Conservation (phyloP, 352 stramenopile species). For the Phytophthora foliorum region DNA sequence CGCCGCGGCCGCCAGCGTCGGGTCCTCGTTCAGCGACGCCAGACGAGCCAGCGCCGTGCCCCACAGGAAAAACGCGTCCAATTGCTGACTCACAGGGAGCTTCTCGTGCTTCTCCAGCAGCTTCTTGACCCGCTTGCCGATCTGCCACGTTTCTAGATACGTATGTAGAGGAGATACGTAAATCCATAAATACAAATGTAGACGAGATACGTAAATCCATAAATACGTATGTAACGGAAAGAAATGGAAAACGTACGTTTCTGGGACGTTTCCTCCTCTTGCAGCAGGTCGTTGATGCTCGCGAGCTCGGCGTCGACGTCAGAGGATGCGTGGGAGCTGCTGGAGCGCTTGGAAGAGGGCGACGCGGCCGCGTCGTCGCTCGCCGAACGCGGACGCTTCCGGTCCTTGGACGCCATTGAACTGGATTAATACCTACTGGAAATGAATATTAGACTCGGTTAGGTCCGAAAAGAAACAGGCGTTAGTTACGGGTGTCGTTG, state of each 20-base stretch:
- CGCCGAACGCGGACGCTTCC: slow-evolving; percentile 18
- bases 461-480: too few relatives aligned
- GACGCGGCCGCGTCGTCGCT: not conserved
- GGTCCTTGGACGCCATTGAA: slow-evolving; percentile 18
- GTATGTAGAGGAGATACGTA: slow-evolving; percentile 6
- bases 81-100: slow-evolving; percentile 60
- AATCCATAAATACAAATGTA: slow-evolving; percentile 17
- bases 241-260: slow-evolving; percentile 46
- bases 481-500: too few relatives aligned
- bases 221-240: slow-evolving; percentile 8
- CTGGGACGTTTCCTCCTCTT: slow-evolving; percentile 73
- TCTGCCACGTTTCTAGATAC: slow-evolving; percentile 81
- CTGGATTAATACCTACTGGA: too few relatives aligned
- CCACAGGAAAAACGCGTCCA: slow-evolving; percentile 87
- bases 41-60: slow-evolving; percentile 79
- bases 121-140: slow-evolving; percentile 86
- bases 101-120: slow-evolving; percentile 69
- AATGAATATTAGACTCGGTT: not conserved
- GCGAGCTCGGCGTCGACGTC: slow-evolving; percentile 47
- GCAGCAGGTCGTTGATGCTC: slow-evolving; percentile 65
- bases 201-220: slow-evolving; percentile 2
- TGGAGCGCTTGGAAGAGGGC: not conserved
- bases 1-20: slow-evolving; percentile 72
- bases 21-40: slow-evolving; percentile 80
- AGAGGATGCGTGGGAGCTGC: not conserved